Evolutionary conservation across 495 filamentous ascomycete species (phyloP), one percentile per base, ranked within the genome.

Genomic region (Podospora didyma): DNA sequence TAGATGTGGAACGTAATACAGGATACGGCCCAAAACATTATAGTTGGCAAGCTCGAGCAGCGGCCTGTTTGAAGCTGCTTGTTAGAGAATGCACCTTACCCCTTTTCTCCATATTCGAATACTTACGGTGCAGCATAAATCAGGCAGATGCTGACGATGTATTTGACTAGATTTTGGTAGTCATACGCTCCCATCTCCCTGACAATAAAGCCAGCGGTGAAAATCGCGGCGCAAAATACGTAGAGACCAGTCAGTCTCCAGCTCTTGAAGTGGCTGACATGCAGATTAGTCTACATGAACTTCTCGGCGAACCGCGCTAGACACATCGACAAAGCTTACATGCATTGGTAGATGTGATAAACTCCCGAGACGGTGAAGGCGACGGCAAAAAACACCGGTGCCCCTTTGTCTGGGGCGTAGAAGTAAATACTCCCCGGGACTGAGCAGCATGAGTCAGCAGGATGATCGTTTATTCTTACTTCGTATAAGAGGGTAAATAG

Each of bases 1-100:
- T 58, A 86, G 80, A 58, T 91, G 87, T 0, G 89, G 89, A 28
- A 89, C 83, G 71, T 90, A 91, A 72, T 87, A 89, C 3, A 94
- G 77, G 48, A 88, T 82, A 7, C 89, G 85, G 22, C 87, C 89
- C 20, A 93, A 82, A 51, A 86, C 81, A 60, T 89, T 79, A 69
- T 90, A 94, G 66, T 94, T 89, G 24, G 83, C 79, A 0, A 85
- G 81, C 60, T 89, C 86, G 58, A 88, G 88, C 46, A 92, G 71
- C 6, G 89, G 89, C 6, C 86, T 88, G 42, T 4, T 26, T 14
- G 22, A 19, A 47, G 21, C 11, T 11, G 41, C 31, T 7, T 7
- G 17, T 12, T 20, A 31, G 19, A 42, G n/a, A 22, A 19, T 23
- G 6, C 46, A 46, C 22, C n/a, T n/a, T 22, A 14, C 39, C 39